phyloP scores from a whole-genome alignment of 1,284 basidiomycete species.

The Coniferiporia weirii region DNA sequence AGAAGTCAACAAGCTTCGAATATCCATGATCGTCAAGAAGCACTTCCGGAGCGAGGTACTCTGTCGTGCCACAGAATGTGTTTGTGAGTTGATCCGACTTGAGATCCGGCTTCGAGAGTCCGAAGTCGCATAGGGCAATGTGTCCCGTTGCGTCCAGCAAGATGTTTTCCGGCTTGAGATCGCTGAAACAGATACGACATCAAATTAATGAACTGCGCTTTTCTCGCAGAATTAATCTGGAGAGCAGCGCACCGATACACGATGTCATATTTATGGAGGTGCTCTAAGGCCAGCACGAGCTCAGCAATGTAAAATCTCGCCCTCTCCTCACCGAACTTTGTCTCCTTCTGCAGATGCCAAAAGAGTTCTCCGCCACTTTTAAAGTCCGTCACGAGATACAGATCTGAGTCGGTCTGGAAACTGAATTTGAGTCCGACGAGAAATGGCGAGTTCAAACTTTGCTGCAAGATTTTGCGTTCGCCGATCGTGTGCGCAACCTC shows the following conservation, averaged over 20 bases:
- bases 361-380: constrained; percentile 98
- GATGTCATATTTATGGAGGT: constrained; percentile 95
- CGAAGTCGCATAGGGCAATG: constrained; percentile 95
- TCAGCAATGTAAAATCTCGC: constrained; percentile 96
- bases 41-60: constrained; percentile 98
- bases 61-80: constrained; percentile 95
- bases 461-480: constrained; percentile 97
- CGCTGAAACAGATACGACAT: constrained; percentile 38
- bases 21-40: constrained; percentile 98
- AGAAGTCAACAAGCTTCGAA: constrained; percentile 98
- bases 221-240: not conserved
- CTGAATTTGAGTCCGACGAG: constrained; percentile 97
- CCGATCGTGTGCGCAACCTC: constrained; percentile 99
- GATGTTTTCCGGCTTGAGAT: constrained; percentile 97
- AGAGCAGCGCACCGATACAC: constrained; percentile 75
- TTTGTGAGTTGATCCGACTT: constrained; percentile 93
- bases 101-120: constrained; percentile 93
- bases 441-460: constrained; percentile 93
- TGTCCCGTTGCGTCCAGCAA: constrained; percentile 95
- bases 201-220: not conserved
- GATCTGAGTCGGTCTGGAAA: constrained; percentile 94
- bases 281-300: constrained; percentile 89
- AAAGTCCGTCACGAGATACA: constrained; percentile 98
- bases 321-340: constrained; percentile 86
- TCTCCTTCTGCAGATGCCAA: constrained; percentile 96